phyloP scores from a whole-genome alignment of 1,284 basidiomycete species.

The Volvariella volvacea region DNA sequence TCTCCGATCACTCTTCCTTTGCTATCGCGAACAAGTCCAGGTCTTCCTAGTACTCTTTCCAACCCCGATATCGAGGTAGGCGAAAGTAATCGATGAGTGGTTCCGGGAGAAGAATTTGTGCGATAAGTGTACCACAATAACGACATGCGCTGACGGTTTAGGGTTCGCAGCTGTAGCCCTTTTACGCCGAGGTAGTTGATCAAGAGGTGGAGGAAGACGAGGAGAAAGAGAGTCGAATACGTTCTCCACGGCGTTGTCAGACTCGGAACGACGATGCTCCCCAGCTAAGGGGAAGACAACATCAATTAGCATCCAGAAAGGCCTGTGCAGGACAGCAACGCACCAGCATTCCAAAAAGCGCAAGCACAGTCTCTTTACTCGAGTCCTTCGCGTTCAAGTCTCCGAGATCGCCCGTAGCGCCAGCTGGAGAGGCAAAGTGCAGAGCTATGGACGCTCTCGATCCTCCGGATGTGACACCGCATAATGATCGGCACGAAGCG shows the following conservation, averaged over 20 bases:
- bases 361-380: constrained; percentile 64
- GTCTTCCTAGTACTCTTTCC: constrained; percentile 30
- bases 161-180: constrained; percentile 44
- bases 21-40: constrained; percentile 28
- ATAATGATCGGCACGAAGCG: constrained; percentile 49
- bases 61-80: constrained; percentile 25
- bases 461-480: constrained; percentile 54
- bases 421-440: constrained; percentile 50
- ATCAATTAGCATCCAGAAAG: neutral
- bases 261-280: constrained; percentile 49
- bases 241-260: constrained; percentile 42
- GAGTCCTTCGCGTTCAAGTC: constrained; percentile 67
- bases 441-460: constrained; percentile 64
- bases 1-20: constrained; percentile 26
- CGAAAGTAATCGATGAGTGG: constrained; percentile 14
- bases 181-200: constrained; percentile 56
- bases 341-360: constrained; percentile 60
- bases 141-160: constrained; percentile 52
- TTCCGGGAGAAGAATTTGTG: constrained; percentile 8
- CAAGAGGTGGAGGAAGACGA: constrained; percentile 48
- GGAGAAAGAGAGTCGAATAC: constrained; percentile 41
- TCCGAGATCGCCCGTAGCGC: constrained; percentile 50
- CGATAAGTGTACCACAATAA: constrained; percentile 44
- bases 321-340: constrained; percentile 15
- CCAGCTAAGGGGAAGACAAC: constrained; percentile 33